These are phyloP conservation scores for Helicostylum pulchrum DNA, from an alignment of 192 early-diverging fungal genomes.

Conservation along the genomic window DNA sequence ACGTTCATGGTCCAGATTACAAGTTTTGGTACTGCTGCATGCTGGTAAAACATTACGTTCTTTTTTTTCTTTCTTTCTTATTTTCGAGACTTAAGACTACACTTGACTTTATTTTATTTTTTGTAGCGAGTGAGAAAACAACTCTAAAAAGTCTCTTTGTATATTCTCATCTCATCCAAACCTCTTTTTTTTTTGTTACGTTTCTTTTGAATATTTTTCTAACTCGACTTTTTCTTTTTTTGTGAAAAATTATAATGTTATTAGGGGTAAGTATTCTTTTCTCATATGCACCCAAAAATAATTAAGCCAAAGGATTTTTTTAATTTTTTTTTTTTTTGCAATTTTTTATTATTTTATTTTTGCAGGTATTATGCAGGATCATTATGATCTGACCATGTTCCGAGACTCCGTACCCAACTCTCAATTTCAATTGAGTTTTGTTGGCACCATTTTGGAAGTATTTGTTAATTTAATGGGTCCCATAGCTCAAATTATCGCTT, in stretches of 20 bases:
- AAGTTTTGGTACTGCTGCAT: constrained; percentile 12
- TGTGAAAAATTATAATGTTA: too few species aligned
- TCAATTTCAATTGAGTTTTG: constrained; percentile 19
- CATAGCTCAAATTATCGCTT: constrained; percentile 12
- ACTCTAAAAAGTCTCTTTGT: too few species aligned
- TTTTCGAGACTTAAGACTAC: not conserved
- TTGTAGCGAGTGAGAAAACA: too few species aligned
- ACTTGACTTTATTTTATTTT: too few species aligned
- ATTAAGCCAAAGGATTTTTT: not conserved
- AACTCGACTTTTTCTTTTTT: too few species aligned
- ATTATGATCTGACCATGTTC: constrained; percentile 10
- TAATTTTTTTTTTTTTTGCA: constrained; percentile 27
- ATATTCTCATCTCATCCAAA: too few species aligned
- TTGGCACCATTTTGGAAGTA: constrained; percentile 23
- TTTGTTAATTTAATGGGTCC: constrained; percentile 22
- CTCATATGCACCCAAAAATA: too few species aligned
- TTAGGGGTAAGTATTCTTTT: too few species aligned
- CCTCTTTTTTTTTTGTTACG: too few species aligned
- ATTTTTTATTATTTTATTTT: constrained; percentile 31
- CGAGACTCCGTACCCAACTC: not conserved
- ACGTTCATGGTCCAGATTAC: constrained; percentile 38
- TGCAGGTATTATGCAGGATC: constrained; percentile 30
- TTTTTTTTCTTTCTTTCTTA: too few species aligned
- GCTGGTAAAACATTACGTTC: constrained; percentile 3
- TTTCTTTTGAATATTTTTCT: too few species aligned